These are phyloP conservation scores for Clitopilus hobsonii DNA, from an alignment of 768 basidiomycete species.

Conservation along the genomic window DNA sequence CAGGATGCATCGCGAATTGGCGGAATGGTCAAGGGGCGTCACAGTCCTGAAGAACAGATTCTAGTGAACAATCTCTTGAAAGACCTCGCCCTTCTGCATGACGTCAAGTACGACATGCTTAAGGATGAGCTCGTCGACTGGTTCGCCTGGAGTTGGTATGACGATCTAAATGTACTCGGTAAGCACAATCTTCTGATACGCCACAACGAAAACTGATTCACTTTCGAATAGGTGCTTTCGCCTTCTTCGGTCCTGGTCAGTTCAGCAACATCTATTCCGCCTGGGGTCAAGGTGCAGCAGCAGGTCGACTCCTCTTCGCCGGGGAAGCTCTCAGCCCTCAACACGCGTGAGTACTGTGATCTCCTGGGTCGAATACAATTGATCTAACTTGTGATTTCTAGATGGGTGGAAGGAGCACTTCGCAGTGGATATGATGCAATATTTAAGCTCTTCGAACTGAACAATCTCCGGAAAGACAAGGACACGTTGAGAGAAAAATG, in stretches of 20 bases:
- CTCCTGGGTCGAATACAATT: too few species aligned
- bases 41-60: background rate
- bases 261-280: background rate
- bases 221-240: background rate
- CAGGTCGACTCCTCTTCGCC: background rate
- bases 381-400: background rate
- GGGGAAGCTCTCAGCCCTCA: background rate
- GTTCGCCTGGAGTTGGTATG: background rate
- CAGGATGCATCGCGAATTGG: constrained; percentile 33
- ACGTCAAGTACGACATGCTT: background rate
- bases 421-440: background rate
- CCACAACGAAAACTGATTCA: background rate
- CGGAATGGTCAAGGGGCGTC: constrained; percentile 21
- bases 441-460: too few species aligned
- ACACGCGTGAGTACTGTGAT: background rate
- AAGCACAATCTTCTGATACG: background rate
- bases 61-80: background rate
- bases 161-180: background rate
- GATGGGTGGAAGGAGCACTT: background rate
- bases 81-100: background rate
- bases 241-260: background rate
- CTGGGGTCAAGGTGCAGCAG: background rate
- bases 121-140: background rate
- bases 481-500: too few species aligned
- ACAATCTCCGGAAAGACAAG: too few species aligned